These are phyloP conservation scores for Scolecobasidium constrictum DNA, from an alignment of 2,329 filamentous ascomycete species.

Conservation along the genomic window DNA sequence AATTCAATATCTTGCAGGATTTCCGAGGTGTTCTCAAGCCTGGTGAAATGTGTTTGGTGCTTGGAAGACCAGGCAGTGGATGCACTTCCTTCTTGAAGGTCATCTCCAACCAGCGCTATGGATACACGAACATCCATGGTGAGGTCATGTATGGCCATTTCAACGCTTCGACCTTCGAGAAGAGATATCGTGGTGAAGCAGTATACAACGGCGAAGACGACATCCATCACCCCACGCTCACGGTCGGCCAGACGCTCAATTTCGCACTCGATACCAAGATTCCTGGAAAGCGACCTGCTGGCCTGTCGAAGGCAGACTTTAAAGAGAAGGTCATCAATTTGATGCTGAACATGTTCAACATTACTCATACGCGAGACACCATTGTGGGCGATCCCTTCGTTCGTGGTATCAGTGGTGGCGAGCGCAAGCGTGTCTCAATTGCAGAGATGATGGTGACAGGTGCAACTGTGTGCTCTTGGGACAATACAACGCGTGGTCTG, in stretches of 20 bases:
- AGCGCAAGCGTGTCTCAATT: constrained; percentile 71
- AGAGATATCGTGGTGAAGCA: constrained; percentile 67
- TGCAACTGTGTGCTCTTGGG: constrained; percentile 58
- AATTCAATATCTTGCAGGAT: constrained; percentile 62
- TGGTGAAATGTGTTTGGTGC: constrained; percentile 80
- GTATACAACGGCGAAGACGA: constrained; percentile 85
- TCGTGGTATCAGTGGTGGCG: constrained; percentile 68
- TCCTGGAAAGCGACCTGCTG: constrained; percentile 66
- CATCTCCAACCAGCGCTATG: constrained; percentile 44
- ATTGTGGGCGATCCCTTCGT: constrained; percentile 76
- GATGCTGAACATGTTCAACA: constrained; percentile 86
- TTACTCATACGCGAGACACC: constrained; percentile 71
- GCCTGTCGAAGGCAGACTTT: constrained; percentile 62
- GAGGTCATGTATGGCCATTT: constrained; percentile 72
- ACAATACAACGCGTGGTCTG: constrained; percentile 36
- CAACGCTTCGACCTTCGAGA: constrained; percentile 55
- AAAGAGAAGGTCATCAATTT: constrained; percentile 64
- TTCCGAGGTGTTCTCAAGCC: constrained; percentile 59
- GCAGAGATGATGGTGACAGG: constrained; percentile 71
- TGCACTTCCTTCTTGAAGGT: constrained; percentile 46
- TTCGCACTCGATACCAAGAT: constrained; percentile 82
- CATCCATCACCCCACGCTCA: constrained; percentile 73
- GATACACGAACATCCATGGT: constrained; percentile 52
- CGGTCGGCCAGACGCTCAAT: constrained; percentile 74
- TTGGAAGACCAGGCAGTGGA: constrained; percentile 60